Evolutionary conservation across 2,329 filamentous ascomycete genomes (phyloP), one percentile per base, ranked within the genome.

Genomic region (Paraconiothyrium brasiliense): DNA sequence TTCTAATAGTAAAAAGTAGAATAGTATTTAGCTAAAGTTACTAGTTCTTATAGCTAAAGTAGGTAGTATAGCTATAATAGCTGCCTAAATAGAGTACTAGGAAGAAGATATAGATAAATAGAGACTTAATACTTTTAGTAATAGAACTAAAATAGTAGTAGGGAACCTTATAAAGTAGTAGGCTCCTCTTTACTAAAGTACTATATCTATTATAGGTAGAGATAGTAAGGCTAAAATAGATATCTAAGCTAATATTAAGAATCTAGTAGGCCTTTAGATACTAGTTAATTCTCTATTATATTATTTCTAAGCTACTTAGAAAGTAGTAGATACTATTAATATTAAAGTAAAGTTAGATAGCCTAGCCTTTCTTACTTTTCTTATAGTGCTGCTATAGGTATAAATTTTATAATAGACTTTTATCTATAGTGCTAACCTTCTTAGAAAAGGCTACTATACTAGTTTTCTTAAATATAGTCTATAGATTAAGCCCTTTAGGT

Each of bases 261-360:
- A 48, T 48, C 30, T 4, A 48, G n/a, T 48, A 27, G 2, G 22
- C 44, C 9, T 27, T 9, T 30, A 22, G 14, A 11, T 48, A 22
- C 22, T 48, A 48, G 44, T 48, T 27, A 27, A 48, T 48, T 9
- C 14, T 27, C 7, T 48, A 30, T 48, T 48, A 27, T 3, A 11
- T 27, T 30, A 48, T n/a, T n/a, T 30, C 44, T 48, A 48, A 22
- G 13, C 44, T 48, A 27, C 44, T 48, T 9, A 11, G 13, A 48
- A 48, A 48, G 44, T 48, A 48, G 22, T 27, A 48, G 2, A 44
- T 44, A 44, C 16, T 44, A 44, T 44, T n/a, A 10, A 44, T 48
- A 48, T 48, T 48, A 48, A 48, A 48, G 7, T 14, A 30, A 2
- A 27, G 3, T 11, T 48, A 30, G 13, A 22, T 27, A 48, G 22